Evolutionary conservation across 129 eudicot genomes (phyloP).

Genomic region (Logfia minima): DNA sequence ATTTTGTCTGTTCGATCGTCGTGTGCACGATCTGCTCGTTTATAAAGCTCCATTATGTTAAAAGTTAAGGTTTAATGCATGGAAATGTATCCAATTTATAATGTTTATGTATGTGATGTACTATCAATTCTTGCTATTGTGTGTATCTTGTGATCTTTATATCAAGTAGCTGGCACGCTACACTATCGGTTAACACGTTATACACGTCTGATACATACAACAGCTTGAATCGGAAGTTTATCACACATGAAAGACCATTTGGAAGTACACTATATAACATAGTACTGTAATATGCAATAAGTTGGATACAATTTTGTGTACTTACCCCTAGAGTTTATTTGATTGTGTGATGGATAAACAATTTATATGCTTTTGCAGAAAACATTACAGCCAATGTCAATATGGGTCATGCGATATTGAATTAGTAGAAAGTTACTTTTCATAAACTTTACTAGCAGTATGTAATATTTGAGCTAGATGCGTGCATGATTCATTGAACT

Average conservation of each 20-base stretch:
- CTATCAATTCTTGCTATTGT: too few species aligned
- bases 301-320: neutral
- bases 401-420: neutral
- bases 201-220: neutral
- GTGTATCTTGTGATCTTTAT: too few species aligned
- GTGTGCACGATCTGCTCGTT: neutral
- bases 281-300: neutral
- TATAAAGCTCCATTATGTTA: neutral
- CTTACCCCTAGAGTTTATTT: neutral
- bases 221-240: neutral
- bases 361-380: neutral
- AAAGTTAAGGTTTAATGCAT: neutral
- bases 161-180: too few species aligned
- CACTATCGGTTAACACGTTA: neutral
- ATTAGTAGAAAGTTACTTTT: conserved; percentile 5
- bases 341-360: neutral
- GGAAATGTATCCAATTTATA: too few species aligned
- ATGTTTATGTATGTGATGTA: neutral
- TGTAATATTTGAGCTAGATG: neutral
- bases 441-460: neutral
- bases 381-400: neutral
- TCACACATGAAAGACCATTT: neutral
- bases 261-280: neutral
- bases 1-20: neutral
- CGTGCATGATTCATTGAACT: neutral